phyloP scores from a whole-genome alignment of 768 basidiomycete species.

The Suillus fuscotomentosus region DNA sequence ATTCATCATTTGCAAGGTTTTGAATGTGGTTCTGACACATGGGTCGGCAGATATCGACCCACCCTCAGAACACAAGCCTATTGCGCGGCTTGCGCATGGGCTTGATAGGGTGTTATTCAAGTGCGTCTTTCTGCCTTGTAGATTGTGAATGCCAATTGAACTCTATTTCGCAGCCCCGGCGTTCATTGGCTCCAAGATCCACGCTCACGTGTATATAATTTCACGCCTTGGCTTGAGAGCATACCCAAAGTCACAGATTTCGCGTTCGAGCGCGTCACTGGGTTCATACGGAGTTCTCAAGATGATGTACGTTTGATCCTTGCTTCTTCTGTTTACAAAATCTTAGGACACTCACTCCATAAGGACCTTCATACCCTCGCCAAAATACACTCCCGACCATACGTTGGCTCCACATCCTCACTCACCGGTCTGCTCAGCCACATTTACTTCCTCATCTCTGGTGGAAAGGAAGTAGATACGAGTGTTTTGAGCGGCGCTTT shows the following conservation, averaged over 20 bases:
- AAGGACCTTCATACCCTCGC: slow-evolving; percentile 71
- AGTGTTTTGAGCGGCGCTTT: slow-evolving; percentile 61
- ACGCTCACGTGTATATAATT: slow-evolving; percentile 83
- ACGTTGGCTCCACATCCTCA: slow-evolving; percentile 89
- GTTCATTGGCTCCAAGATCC: slow-evolving; percentile 90
- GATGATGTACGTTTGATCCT: slow-evolving; percentile 53
- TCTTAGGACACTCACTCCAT: background rate
- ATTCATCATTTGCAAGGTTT: slow-evolving; percentile 19
- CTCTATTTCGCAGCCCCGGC: slow-evolving; percentile 59
- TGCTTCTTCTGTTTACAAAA: background rate
- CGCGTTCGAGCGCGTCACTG: slow-evolving; percentile 73
- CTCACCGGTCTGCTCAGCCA: slow-evolving; percentile 82
- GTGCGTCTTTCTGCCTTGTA: slow-evolving; percentile 38
- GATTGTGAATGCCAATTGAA: background rate
- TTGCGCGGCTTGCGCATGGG: slow-evolving; percentile 64
- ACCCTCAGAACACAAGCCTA: slow-evolving; percentile 44
- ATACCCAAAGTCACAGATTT: slow-evolving; percentile 82
- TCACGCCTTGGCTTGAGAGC: slow-evolving; percentile 63
- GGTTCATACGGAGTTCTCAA: slow-evolving; percentile 75
- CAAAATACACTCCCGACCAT: slow-evolving; percentile 52
- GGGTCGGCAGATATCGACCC: slow-evolving; percentile 41
- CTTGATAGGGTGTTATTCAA: slow-evolving; percentile 76
- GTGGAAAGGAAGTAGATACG: slow-evolving; percentile 63
- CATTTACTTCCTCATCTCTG: slow-evolving; percentile 84
- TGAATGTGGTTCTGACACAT: background rate